Evolutionary conservation across 441 rosid genomes (phyloP).

Genomic region (Brassica balearica): DNA sequence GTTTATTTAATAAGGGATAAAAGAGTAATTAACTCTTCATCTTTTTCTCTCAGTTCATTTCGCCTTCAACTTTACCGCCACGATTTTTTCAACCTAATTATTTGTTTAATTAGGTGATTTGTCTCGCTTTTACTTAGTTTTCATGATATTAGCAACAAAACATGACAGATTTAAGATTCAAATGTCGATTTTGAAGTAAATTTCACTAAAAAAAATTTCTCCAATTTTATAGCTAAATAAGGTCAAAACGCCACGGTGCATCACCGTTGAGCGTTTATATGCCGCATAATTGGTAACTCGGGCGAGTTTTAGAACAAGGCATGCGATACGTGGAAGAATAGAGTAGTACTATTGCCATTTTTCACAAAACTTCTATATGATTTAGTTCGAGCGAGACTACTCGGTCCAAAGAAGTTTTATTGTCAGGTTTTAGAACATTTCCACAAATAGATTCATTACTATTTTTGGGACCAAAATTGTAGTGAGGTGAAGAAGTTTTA

Average conservation of each 20-base stretch:
- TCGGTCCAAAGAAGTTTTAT: not conserved
- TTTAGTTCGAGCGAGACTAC: not conserved
- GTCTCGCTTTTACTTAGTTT: not conserved
- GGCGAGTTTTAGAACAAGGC: not conserved
- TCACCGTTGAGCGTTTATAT: not conserved
- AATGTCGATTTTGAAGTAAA: not conserved
- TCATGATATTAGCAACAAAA: not conserved
- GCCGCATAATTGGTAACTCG: not conserved
- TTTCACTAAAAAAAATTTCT: not conserved
- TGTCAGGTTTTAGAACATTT: slow-evolving; percentile 7
- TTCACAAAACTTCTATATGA: not conserved
- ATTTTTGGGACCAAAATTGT: no score
- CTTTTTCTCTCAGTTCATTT: no score
- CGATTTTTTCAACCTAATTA: no score
- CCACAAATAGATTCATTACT: not conserved
- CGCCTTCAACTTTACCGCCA: not conserved
- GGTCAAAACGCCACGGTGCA: not conserved
- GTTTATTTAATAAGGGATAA: not conserved
- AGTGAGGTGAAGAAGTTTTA: not conserved
- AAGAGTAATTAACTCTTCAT: not conserved
- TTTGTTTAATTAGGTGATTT: not conserved
- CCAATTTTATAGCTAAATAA: not conserved
- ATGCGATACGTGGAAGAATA: not conserved
- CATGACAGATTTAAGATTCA: not conserved
- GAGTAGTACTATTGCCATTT: not conserved